Evolutionary conservation across 495 filamentous ascomycete species (phyloP).

Genomic region (Cairneyella variabilis): DNA sequence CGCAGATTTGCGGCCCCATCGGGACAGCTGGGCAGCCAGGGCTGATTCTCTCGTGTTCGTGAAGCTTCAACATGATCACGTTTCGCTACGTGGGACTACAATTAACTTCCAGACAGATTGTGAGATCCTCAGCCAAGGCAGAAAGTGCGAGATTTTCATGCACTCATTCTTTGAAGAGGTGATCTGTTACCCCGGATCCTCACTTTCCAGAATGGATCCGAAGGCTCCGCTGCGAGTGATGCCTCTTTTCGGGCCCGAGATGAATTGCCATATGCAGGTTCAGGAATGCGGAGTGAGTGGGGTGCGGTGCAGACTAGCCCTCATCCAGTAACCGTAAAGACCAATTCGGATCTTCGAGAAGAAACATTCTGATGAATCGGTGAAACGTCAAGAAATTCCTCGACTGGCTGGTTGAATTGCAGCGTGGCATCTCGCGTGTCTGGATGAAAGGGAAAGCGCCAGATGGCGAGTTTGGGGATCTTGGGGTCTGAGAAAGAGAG

Average conservation of each 20-base stretch:
- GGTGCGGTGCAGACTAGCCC: conserved; percentile 7
- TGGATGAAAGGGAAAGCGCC: too few species aligned
- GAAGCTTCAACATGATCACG: too few species aligned
- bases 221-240: conserved; percentile 11
- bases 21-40: too few species aligned
- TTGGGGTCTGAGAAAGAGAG: too few species aligned
- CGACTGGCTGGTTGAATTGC: conserved; percentile 1
- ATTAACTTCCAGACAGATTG: too few species aligned
- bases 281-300: conserved; percentile 16
- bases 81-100: too few species aligned
- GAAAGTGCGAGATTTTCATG: background rate
- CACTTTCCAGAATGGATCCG: background rate
- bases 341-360: conserved; percentile 12
- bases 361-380: conserved; percentile 6
- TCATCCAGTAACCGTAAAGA: conserved; percentile 19
- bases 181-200: conserved; percentile 4
- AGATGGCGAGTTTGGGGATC: too few species aligned
- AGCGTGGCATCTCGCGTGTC: too few species aligned
- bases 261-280: conserved; percentile 19
- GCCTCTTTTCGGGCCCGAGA: background rate
- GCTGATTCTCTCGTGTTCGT: too few species aligned
- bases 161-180: background rate
- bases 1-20: too few species aligned
- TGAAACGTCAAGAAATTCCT: conserved; percentile 5
- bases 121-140: too few species aligned